These are phyloP conservation scores for Anisodus tanguticus DNA, from an alignment of 257 asterid genomes.

Conservation along the genomic window DNA sequence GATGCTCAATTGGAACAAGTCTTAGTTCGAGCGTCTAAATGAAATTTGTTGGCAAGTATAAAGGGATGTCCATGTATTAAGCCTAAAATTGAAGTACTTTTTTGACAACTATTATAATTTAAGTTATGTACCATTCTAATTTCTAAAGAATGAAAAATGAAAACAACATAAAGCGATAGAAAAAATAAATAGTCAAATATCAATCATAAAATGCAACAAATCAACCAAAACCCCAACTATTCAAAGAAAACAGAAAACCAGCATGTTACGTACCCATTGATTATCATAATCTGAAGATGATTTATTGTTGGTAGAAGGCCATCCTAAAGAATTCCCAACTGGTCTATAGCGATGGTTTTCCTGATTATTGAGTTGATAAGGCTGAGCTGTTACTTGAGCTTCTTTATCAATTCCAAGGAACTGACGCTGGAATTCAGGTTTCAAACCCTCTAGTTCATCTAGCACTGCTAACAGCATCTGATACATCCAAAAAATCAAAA, in stretches of 20 bases:
- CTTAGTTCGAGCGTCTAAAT: too few species aligned
- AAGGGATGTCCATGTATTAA: too few species aligned
- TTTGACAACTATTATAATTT: background rate
- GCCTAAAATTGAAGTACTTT: background rate
- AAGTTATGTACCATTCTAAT: constrained; percentile 16
- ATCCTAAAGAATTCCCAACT: constrained; percentile 33
- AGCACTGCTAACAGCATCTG: constrained; percentile 67
- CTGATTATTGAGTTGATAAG: constrained; percentile 45
- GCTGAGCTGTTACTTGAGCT: constrained; percentile 46
- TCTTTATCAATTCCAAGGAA: constrained; percentile 50
- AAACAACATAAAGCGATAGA: background rate
- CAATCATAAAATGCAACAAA: background rate
- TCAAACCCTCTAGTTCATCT: constrained; percentile 79
- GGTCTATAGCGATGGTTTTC: constrained; percentile 45
- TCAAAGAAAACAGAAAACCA: constrained; percentile 20
- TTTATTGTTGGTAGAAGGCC: constrained; percentile 38
- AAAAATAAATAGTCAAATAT: background rate
- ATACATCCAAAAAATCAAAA: constrained; percentile 3
- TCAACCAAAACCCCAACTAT: background rate
- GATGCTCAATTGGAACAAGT: too few species aligned
- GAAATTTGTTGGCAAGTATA: too few species aligned
- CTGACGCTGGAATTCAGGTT: constrained; percentile 63
- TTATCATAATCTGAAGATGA: constrained; percentile 45
- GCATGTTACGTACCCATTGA: constrained; percentile 51
- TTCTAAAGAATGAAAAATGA: background rate